A percentile compares a stretch with the other conserved stretches of the same genome.
Evolutionary conservation across 768 basidiomycete species (phyloP).

Genomic region (Lepiota venenata): DNA sequence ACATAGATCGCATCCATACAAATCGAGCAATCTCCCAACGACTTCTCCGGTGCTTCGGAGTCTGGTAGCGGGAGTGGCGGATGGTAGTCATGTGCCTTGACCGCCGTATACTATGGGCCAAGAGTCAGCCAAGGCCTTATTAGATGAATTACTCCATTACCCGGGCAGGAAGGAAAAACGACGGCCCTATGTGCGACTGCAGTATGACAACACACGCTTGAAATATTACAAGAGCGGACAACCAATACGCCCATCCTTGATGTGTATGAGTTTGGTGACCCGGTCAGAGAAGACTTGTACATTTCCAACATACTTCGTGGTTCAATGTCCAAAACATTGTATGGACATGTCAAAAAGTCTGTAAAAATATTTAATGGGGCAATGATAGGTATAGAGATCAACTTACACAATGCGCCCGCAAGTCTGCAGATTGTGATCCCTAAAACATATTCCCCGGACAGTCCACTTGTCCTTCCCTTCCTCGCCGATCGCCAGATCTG

Average conservation of each 20-base stretch:
- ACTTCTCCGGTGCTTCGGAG: conserved; percentile 70
- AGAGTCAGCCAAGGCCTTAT: background rate
- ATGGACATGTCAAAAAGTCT: conserved; percentile 85
- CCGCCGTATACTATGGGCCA: conserved; percentile 48
- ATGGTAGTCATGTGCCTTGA: conserved; percentile 81
- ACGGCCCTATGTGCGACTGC: conserved; percentile 75
- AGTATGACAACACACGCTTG: conserved; percentile 63
- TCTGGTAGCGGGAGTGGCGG: conserved; percentile 71
- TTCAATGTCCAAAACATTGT: conserved; percentile 82
- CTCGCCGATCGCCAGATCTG: conserved; percentile 78
- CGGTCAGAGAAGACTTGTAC: background rate
- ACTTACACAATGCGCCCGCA: conserved; percentile 73
- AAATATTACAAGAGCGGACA: conserved; percentile 56
- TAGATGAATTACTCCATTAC: conserved; percentile 29
- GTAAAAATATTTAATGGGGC: conserved; percentile 2
- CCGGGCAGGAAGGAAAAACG: conserved; percentile 76
- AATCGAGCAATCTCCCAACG: conserved; percentile 86
- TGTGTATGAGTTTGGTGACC: background rate
- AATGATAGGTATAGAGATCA: background rate
- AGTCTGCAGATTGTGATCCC: conserved; percentile 74
- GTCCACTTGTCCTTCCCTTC: conserved; percentile 65
- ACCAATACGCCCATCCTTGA: conserved; percentile 61
- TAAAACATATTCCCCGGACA: conserved; percentile 68
- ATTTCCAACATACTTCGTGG: conserved; percentile 53
- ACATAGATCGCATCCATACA: conserved; percentile 86